Evolutionary conservation across 495 filamentous ascomycete genomes (phyloP).

Genomic region (Penicillium flavigenum): DNA sequence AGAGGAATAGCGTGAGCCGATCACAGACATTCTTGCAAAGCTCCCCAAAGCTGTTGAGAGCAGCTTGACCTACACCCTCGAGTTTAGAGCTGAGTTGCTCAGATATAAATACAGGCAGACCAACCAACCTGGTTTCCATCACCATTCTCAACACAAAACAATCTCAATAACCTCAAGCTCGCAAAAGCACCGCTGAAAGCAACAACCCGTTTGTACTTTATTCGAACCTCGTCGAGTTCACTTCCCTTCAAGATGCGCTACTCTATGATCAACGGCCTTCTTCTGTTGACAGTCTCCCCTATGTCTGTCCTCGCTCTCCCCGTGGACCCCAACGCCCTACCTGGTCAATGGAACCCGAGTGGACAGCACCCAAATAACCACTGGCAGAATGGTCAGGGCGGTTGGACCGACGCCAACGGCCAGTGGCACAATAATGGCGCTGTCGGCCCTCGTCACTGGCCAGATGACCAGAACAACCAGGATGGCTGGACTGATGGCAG

Average conservation of each 20-base stretch:
- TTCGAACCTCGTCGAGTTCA: not conserved
- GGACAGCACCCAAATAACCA: slow-evolving; percentile 29
- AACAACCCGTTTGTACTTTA: not conserved
- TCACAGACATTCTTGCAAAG: slow-evolving; percentile 45
- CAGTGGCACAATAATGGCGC: slow-evolving; percentile 4
- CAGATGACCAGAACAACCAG: no score
- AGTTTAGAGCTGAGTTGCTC: slow-evolving; percentile 12
- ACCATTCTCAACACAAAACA: slow-evolving; percentile 19
- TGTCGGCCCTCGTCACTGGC: no score
- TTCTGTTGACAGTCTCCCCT: slow-evolving; percentile 28
- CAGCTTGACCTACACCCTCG: not conserved
- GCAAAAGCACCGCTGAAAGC: not conserved
- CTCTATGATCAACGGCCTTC: slow-evolving; percentile 26
- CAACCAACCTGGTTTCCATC: slow-evolving; percentile 9
- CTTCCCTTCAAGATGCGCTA: slow-evolving; percentile 24
- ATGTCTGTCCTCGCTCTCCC: slow-evolving; percentile 27
- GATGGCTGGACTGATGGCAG: slow-evolving; percentile 19
- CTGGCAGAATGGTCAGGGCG: slow-evolving; percentile 12
- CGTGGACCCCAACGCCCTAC: slow-evolving; percentile 25
- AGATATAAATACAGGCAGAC: slow-evolving; percentile 26
- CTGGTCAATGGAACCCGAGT: slow-evolving; percentile 26
- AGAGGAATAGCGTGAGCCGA: slow-evolving; percentile 24
- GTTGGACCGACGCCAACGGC: not conserved
- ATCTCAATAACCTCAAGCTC: slow-evolving; percentile 11
- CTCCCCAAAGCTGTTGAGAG: slow-evolving; percentile 37